Evolutionary conservation across 2,329 filamentous ascomycete genomes (phyloP).

Genomic region (Delphinella strobiligena): DNA sequence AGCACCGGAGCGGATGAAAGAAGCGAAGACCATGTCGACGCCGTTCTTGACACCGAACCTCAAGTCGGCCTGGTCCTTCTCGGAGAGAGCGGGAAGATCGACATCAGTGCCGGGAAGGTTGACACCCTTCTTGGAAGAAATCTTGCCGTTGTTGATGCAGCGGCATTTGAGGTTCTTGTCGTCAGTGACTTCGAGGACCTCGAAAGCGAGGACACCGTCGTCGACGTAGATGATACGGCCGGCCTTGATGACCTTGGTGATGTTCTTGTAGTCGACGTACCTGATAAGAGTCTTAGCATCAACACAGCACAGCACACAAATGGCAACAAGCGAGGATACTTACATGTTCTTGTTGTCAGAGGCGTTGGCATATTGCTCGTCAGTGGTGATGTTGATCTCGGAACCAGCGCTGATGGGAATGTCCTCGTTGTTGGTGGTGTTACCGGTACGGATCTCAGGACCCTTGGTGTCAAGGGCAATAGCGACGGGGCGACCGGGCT

Average conservation of each 20-base stretch:
- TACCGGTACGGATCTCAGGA: constrained; percentile 77
- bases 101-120: constrained; percentile 98
- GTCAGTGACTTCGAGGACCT: constrained; percentile 78
- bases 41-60: constrained; percentile 95
- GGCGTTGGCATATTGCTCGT: constrained; percentile 75
- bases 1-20: constrained; percentile 88
- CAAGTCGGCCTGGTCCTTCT: constrained; percentile 95
- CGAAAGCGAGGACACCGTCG: constrained; percentile 92
- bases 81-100: constrained; percentile 89
- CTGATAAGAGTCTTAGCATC: constrained; percentile 31
- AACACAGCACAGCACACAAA: no score
- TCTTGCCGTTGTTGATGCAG: constrained; percentile 95
- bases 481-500: constrained; percentile 76
- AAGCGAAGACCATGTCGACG: constrained; percentile 98
- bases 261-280: constrained; percentile 99
- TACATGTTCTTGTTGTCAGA: constrained; percentile 92
- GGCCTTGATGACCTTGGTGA: constrained; percentile 88
- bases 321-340: constrained; percentile 23
- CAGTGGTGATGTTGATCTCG: constrained; percentile 91
- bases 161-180: constrained; percentile 77
- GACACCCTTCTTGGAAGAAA: constrained; percentile 98
- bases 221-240: constrained; percentile 97
- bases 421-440: constrained; percentile 58
- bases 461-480: constrained; percentile 85
- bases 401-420: constrained; percentile 72